A percentile compares a stretch with the other conserved stretches of the same genome.
phyloP scores from a whole-genome alignment of 192 early-diverging fungal genomes.

The Funneliformis geosporum region DNA sequence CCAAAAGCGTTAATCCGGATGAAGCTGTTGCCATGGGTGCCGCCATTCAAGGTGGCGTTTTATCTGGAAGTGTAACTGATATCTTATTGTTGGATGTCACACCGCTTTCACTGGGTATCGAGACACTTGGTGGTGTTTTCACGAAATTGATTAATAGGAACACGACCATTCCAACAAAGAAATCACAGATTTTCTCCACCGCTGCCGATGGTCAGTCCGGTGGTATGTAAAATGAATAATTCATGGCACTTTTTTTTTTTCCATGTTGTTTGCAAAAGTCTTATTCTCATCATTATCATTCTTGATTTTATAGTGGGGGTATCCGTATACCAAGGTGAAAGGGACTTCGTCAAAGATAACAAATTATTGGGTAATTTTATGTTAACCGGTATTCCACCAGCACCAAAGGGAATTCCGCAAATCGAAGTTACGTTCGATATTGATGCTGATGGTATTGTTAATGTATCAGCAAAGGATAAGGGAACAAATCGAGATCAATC shows the following conservation, averaged over 20 bases:
- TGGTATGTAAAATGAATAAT: not conserved
- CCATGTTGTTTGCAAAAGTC: not conserved
- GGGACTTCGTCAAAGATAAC: constrained; percentile 96
- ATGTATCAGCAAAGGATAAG: constrained; percentile 96
- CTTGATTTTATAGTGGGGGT: constrained; percentile 69
- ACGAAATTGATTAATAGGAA: constrained; percentile 95
- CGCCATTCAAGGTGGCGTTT: constrained; percentile 96
- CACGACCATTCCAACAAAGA: constrained; percentile 99
- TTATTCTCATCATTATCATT: not conserved
- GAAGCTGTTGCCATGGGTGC: constrained; percentile 99
- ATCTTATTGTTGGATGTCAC: constrained; percentile 98
- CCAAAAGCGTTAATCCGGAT: constrained; percentile 97
- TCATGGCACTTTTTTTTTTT: not conserved
- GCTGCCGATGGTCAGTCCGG: constrained; percentile 97
- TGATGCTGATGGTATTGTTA: constrained; percentile 99
- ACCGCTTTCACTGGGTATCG: constrained; percentile 97
- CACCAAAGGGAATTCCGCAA: constrained; percentile 95
- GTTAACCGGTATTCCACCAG: constrained; percentile 89
- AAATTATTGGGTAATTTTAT: constrained; percentile 98
- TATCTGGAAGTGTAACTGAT: constrained; percentile 94
- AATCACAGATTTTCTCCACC: constrained; percentile 97
- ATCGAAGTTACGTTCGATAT: constrained; percentile 99
- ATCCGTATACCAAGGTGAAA: constrained; percentile 98
- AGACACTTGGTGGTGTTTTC: constrained; percentile 98
- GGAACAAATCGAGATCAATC: constrained; percentile 94